A percentile compares a stretch with the other conserved stretches of the same genome.
These are phyloP conservation scores for Lantana camara DNA, from an alignment of 257 asterid species.

Conservation along the genomic window DNA sequence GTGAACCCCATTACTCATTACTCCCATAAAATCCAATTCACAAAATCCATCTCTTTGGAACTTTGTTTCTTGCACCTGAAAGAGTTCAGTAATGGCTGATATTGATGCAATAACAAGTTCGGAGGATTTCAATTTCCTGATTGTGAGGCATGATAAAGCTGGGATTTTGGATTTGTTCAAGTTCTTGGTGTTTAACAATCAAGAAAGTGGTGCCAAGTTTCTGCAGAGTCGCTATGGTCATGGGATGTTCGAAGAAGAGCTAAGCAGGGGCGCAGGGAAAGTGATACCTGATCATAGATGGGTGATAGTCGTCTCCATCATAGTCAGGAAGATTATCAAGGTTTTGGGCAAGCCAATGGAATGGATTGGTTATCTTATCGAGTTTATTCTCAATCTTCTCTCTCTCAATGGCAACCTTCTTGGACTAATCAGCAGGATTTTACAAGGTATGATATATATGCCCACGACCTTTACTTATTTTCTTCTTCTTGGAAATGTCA, in stretches of 20 bases:
- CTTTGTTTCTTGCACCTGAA: neutral
- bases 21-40: constrained; percentile 31
- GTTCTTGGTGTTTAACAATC: constrained; percentile 49
- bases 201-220: constrained; percentile 55
- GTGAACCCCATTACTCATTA: constrained; percentile 5
- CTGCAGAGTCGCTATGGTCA: constrained; percentile 39
- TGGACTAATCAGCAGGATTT: constrained; percentile 48
- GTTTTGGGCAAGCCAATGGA: constrained; percentile 72
- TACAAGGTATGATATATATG: constrained; percentile 68
- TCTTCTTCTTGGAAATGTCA: neutral
- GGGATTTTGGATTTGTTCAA: constrained; percentile 63
- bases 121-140: constrained; percentile 48
- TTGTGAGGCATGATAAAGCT: constrained; percentile 62
- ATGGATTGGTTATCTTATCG: constrained; percentile 65
- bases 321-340: constrained; percentile 63
- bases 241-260: constrained; percentile 26
- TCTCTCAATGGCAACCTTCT: constrained; percentile 66
- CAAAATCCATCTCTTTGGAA: neutral
- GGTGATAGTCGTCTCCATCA: constrained; percentile 75
- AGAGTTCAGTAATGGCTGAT: constrained; percentile 25
- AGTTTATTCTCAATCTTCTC: constrained; percentile 73
- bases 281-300: constrained; percentile 57
- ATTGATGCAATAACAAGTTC: neutral
- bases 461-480: too few relatives aligned
- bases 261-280: constrained; percentile 17